Conservation (phyloP, 345 rosid species). For the Citrus reticulata region DNA sequence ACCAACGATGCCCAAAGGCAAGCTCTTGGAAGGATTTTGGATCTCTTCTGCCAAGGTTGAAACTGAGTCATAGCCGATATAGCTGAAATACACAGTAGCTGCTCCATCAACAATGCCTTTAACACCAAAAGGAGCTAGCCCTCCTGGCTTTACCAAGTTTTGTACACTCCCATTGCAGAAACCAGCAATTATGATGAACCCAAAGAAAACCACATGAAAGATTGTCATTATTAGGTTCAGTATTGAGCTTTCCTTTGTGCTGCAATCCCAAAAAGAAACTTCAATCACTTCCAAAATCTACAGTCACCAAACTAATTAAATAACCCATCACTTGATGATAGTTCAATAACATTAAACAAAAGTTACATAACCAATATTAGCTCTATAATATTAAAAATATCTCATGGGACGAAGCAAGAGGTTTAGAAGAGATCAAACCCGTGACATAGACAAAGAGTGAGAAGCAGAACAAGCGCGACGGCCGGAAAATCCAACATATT, state of each 20-base stretch:
- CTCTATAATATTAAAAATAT: not conserved
- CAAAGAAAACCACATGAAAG: conserved; percentile 80
- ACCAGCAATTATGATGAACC: conserved; percentile 67
- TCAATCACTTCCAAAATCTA: conserved; percentile 30
- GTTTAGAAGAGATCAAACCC: conserved; percentile 42
- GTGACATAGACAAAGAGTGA: conserved; percentile 79
- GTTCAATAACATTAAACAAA: conserved; percentile 1
- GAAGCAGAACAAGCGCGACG: conserved; percentile 77
- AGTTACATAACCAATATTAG: not conserved
- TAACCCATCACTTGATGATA: conserved; percentile 2
- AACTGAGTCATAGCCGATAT: conserved; percentile 88
- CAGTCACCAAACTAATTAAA: not conserved
- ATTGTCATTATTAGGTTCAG: conserved; percentile 81
- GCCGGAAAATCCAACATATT: conserved; percentile 80
- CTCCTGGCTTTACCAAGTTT: conserved; percentile 71
- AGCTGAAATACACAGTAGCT: conserved; percentile 84
- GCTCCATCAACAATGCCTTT: conserved; percentile 84
- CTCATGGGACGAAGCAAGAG: not conserved
- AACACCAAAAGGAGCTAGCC: conserved; percentile 74
- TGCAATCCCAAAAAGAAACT: conserved; percentile 31
- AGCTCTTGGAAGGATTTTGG: conserved; percentile 71
- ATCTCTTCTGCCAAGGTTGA: conserved; percentile 97
- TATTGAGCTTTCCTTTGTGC: conserved; percentile 90
- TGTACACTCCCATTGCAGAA: conserved; percentile 52
- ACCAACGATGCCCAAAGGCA: conserved; percentile 81